Base-by-base conservation (phyloP, 2,329 filamentous ascomycete genomes). In the Neonectria sp. region DNA sequence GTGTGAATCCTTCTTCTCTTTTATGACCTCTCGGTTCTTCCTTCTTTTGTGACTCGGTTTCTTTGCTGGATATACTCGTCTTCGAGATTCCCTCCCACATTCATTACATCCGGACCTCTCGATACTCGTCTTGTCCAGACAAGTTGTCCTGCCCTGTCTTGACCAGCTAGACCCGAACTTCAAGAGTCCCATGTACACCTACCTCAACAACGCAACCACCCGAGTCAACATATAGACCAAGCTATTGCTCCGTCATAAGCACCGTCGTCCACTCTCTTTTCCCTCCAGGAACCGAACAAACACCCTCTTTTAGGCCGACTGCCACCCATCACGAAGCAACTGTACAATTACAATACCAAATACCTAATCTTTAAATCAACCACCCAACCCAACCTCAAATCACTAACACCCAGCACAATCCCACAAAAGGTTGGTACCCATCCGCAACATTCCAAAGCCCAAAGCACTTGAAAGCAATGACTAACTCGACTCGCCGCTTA, bases 11-110 rank as follows among this genome's bases (percentile, higher is more conserved):
- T 69, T 82, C 66, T 81, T 82, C 79, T 80, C 80, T 81, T 82
- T 82, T 79, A 82, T 83, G 81, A 80, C 80, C 81, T 82, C 82
- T 82, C 80, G 82, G 82, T 83, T 85, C 83, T 83, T 84, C 79
- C 82, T 84, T 84, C 80, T 82, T 84, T 84, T 80, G 77, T 81
- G 80, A 80, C 80, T 85, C 79, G 80, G 75, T 78, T 74, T 74
- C 75, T 77, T 76, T 79, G 80, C 79, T 79, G 83, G 82, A 83
- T 81, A 77, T 76, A 74, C 77, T 81, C 76, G 70, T 71, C 71
- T 71, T 73, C 67, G 77, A 81, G 77, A 77, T 75, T 79, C 79
- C 79, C 74, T 80, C 81, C 81, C 83, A 80, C 84, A 79, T 85
- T 86, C 74, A 70, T 76, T 75, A 73, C 53, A 67, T 79, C 77